Evolutionary conservation across 495 filamentous ascomycete genomes (phyloP).

Genomic region (Penicillium alfredii): DNA sequence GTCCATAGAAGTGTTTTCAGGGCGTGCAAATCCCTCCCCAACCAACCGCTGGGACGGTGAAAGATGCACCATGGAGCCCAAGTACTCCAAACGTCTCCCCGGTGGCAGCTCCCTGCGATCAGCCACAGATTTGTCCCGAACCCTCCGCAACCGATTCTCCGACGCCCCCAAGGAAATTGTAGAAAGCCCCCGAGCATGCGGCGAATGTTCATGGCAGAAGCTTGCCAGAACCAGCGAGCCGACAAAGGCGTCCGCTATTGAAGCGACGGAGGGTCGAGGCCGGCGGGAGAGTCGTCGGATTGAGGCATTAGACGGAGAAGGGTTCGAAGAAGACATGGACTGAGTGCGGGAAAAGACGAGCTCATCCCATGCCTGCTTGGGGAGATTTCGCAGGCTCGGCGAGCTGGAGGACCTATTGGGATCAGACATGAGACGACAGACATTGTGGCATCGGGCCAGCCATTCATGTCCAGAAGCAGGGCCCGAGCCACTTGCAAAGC

Average conservation of each 20-base stretch:
- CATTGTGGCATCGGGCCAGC: constrained; percentile 53
- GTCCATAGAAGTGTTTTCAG: constrained; percentile 7
- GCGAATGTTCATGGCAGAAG: constrained; percentile 53
- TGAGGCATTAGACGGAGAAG: constrained; percentile 24
- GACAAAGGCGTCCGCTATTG: constrained; percentile 54
- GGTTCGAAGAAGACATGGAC: constrained; percentile 32
- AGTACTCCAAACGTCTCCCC: constrained; percentile 17
- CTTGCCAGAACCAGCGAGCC: constrained; percentile 58
- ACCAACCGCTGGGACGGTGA: constrained; percentile 29
- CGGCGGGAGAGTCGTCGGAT: constrained; percentile 36
- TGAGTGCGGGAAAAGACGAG: constrained; percentile 25
- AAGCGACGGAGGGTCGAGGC: constrained; percentile 36
- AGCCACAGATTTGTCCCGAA: constrained; percentile 12
- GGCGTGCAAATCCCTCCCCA: constrained; percentile 22
- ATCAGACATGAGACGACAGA: constrained; percentile 58
- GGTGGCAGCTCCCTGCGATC: constrained; percentile 11
- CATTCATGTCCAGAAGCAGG: constrained; percentile 31
- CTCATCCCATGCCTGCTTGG: constrained; percentile 42
- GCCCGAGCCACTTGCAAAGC: constrained; percentile 17
- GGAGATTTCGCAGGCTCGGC: constrained; percentile 44
- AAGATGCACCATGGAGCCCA: constrained; percentile 15
- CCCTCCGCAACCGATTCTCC: constrained; percentile 9
- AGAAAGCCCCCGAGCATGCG: constrained; percentile 25
- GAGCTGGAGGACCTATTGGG: constrained; percentile 48
- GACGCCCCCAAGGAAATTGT: constrained; percentile 19